Base-by-base conservation (phyloP, 2,329 filamentous ascomycete genomes). In the Hymenoscyphus fraxineus region DNA sequence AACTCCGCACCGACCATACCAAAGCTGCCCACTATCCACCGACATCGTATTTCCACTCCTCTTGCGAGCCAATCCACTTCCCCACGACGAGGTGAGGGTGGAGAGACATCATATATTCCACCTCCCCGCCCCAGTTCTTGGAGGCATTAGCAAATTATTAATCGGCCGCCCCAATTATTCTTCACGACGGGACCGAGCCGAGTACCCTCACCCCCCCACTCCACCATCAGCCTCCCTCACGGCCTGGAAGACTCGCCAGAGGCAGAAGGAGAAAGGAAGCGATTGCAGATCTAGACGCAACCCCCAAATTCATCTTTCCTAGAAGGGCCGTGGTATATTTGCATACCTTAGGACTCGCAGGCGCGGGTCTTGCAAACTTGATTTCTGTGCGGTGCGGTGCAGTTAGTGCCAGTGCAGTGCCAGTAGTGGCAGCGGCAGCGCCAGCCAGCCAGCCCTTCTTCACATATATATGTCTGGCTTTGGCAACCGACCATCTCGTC, bases 401-500 rank as follows among this genome's bases (percentile, higher is more conserved):
- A 35, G 35, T 35, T 10, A 35, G 35, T 35, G 27, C 27, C 27
- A 27, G 22, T 27, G 22, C 32, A 35, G 35, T 35, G 35, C 4
- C 35, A 35, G 35, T 10, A 6, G 35, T 35, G 35, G 6, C 35
- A 35, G 27, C 27, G n/a, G n/a, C n/a, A n/a, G n/a, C n/a, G n/a
- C n/a, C n/a, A n/a, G 35, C 9, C 35, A 35, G 35, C 9, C 35
- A 35, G 35, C 9, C 35, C 35, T 35, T 35, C 35, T 35, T 3
- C 2, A 51, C 44, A 51, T 51, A 51, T 51, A 51, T 51, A 51
- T 51, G 44, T 22, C 44, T 51, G 44, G 10, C 44, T 51, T 51
- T 51, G n/a, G n/a, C 44, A 51, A 51, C 44, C 44, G n/a, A 51
- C 54, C 54, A 35, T 57, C 40, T 60, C 31, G 12, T 40, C 32